Evolutionary conservation across 2,329 filamentous ascomycete species (phyloP), one percentile per base, ranked within the genome.

Genomic region (Aspergillus brunneoviolaceus): DNA sequence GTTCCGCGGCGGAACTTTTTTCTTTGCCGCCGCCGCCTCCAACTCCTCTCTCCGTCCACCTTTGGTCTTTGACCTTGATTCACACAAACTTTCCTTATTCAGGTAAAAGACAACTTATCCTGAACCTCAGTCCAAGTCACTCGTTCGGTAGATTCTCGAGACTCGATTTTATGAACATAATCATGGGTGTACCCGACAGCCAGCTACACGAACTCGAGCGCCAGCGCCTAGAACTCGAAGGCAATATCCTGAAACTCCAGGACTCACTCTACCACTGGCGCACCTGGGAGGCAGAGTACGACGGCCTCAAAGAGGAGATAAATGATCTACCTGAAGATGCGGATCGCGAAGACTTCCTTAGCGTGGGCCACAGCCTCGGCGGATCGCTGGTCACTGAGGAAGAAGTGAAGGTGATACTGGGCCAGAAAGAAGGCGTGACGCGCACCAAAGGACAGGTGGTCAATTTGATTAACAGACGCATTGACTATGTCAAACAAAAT

Each of bases 401-500:
- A 61, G 86, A 88, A 71, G 79, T 88, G 58, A 77, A 79, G 52
- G 78, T 81, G 19, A 77, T 89, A 14, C 73, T 87, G 19, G 82
- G 82, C 14, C 77, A 77, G 27, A 67, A 67, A 48, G 69, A 73
- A 42, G 72, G 69, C 19, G 70, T 79, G 50, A 74, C 76, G 49
- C 85, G 87, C 67, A 81, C 81, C 49, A 80, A 81, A 60, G 79
- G 82, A 55, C 88, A 93, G 71, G 85, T 95, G 60, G 73, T 88
- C 62, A 85, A 85, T 68, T 76, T 90, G 25, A 82, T 96, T 49
- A 83, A 85, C 23, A 87, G 91, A 60, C 85, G 95, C 48, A 86
- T 96, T 72, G 93, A 97, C 74, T 98, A 98, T 74, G 92, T 97
- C 58, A 85, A 87, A 70, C 87, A 89, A 72, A 98, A 96, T 75